Evolutionary conservation across 2,329 filamentous ascomycete species (phyloP).

Genomic region (Zopfia rhizophila): DNA sequence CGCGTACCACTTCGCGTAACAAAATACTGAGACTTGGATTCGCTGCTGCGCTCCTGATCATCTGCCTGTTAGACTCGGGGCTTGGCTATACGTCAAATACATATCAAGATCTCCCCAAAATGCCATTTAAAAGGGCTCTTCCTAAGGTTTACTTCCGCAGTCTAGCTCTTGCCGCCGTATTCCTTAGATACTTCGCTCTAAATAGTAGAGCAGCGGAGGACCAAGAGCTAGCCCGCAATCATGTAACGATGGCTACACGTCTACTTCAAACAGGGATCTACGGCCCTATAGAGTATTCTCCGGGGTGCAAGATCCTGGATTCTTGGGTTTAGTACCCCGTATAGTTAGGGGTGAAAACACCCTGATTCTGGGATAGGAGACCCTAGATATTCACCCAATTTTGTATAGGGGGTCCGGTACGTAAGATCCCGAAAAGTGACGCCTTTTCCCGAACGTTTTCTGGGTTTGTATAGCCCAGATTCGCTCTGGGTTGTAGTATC

Average conservation of each 20-base stretch:
- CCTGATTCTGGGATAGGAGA: too few relatives aligned
- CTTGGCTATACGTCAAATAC: slow-evolving; percentile 22
- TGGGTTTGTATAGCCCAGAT: too few relatives aligned
- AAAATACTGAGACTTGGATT: slow-evolving; percentile 30
- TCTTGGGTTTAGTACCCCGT: too few relatives aligned
- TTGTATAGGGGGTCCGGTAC: too few relatives aligned
- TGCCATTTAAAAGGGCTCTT: slow-evolving; percentile 18
- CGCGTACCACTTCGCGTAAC: slow-evolving; percentile 27
- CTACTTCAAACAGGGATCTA: slow-evolving; percentile 25
- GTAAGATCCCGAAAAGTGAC: too few relatives aligned
- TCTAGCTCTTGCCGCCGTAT: slow-evolving; percentile 28
- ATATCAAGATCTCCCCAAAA: slow-evolving; percentile 15
- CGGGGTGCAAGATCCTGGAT: too few relatives aligned
- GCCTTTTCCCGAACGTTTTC: too few relatives aligned
- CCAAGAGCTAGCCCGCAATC: slow-evolving; percentile 35
- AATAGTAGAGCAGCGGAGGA: slow-evolving; percentile 32
- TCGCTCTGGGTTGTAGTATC: too few relatives aligned
- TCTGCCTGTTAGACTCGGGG: slow-evolving; percentile 29
- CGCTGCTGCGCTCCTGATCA: slow-evolving; percentile 29
- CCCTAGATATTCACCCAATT: too few relatives aligned
- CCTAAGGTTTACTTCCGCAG: slow-evolving; percentile 34
- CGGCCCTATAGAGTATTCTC: too few relatives aligned
- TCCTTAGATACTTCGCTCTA: slow-evolving; percentile 35
- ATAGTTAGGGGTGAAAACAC: too few relatives aligned
- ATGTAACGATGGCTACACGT: slow-evolving; percentile 33